Evolutionary conservation across 179 eudicot genomes (phyloP).

Genomic region (Vitellaria paradoxa): DNA sequence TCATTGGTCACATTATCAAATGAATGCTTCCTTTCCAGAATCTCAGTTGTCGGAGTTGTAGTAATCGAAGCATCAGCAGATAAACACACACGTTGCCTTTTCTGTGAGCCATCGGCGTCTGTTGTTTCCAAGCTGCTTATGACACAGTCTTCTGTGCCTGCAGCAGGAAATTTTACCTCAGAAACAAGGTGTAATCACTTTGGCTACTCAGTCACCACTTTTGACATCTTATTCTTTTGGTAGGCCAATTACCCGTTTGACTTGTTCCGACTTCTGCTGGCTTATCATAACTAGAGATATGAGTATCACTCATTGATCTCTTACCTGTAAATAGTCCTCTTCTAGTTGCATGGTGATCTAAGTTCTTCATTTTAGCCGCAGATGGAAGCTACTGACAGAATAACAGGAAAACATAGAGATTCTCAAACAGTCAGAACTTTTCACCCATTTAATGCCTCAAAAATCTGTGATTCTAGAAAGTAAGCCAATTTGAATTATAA

Average conservation of each 20-base stretch:
- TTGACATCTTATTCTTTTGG: too few relatives aligned
- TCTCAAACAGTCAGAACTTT: background rate
- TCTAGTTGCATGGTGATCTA: constrained; percentile 9
- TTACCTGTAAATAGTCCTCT: constrained; percentile 24
- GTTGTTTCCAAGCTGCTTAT: constrained; percentile 14
- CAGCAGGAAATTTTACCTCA: background rate
- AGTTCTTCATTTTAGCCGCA: constrained; percentile 21
- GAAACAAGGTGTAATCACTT: background rate
- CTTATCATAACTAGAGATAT: background rate
- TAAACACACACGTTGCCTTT: constrained; percentile 6
- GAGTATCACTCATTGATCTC: constrained; percentile 4
- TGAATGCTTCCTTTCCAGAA: background rate
- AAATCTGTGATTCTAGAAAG: background rate
- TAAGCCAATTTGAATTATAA: background rate
- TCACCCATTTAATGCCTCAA: background rate
- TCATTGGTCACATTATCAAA: background rate
- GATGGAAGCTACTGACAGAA: constrained; percentile 26
- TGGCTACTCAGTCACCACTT: too few relatives aligned
- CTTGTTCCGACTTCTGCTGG: background rate
- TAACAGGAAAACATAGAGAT: background rate
- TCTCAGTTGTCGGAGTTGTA: background rate
- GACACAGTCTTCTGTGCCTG: constrained; percentile 2
- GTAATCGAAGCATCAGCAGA: constrained; percentile 9
- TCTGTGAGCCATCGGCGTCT: constrained; percentile 1
- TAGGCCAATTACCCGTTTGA: background rate